phyloP scores from a whole-genome alignment of 768 basidiomycete genomes.

The Russula foetens region DNA sequence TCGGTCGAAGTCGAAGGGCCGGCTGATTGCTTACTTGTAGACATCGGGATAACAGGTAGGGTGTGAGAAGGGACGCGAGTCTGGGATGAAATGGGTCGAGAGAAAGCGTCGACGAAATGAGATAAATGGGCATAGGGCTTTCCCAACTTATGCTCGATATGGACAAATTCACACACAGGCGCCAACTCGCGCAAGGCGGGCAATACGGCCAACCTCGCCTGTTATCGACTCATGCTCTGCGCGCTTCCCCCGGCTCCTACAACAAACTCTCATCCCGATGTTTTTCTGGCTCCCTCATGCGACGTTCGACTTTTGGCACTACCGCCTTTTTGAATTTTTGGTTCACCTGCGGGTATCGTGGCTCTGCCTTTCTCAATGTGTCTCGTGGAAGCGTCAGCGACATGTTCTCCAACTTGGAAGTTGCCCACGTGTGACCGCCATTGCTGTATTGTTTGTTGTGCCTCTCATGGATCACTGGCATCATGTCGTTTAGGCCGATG shows the following conservation, averaged over 20 bases:
- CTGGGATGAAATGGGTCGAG: background rate
- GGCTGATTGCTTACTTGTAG: background rate
- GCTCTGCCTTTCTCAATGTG: slow-evolving; percentile 52
- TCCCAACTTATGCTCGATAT: no score
- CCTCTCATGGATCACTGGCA: background rate
- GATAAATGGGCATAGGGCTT: no score
- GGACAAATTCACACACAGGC: no score
- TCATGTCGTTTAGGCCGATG: slow-evolving; percentile 38
- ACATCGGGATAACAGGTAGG: background rate
- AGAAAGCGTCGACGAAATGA: no score
- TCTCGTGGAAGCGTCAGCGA: slow-evolving; percentile 56
- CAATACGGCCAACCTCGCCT: no score
- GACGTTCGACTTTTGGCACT: no score
- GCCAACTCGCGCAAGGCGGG: no score
- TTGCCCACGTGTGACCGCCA: slow-evolving; percentile 37
- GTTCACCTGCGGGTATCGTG: slow-evolving; percentile 46
- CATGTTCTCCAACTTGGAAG: slow-evolving; percentile 44
- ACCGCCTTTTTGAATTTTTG: slow-evolving; percentile 17
- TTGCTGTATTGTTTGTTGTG: background rate
- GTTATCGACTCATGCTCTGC: no score
- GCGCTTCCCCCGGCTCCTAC: no score
- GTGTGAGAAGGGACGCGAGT: no score
- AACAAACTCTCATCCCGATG: no score
- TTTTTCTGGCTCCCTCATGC: no score
- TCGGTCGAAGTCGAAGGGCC: background rate